phyloP scores from a whole-genome alignment of 345 rosid species.

The Hypericum perforatum region DNA sequence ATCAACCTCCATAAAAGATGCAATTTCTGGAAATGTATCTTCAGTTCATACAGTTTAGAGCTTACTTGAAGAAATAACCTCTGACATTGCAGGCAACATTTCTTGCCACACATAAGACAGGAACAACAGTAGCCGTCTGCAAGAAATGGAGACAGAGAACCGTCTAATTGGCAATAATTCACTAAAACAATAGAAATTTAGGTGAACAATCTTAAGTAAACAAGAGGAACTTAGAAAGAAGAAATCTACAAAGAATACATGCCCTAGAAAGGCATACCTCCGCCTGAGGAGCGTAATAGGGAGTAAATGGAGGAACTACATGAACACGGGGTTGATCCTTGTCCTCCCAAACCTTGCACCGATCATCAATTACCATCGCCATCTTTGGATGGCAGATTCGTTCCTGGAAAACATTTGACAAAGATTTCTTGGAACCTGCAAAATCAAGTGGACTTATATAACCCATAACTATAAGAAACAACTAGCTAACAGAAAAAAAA shows the following conservation, averaged over 20 bases:
- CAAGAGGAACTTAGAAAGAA: slow-evolving; percentile 8
- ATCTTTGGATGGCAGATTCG: slow-evolving; percentile 91
- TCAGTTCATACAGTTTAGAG: slow-evolving; percentile 9
- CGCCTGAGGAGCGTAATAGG: slow-evolving; percentile 97
- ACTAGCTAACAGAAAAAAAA: slow-evolving; percentile 1
- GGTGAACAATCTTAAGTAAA: slow-evolving; percentile 6
- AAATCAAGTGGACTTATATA: slow-evolving; percentile 2
- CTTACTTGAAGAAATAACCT: slow-evolving; percentile 94
- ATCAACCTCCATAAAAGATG: background rate
- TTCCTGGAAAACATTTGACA: slow-evolving; percentile 75
- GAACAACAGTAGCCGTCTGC: slow-evolving; percentile 76
- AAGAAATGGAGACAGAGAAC: slow-evolving; percentile 1
- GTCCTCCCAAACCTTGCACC: slow-evolving; percentile 95
- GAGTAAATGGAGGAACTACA: slow-evolving; percentile 83
- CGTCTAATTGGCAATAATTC: too few species aligned
- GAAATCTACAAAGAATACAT: slow-evolving; percentile 5
- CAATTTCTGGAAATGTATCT: slow-evolving; percentile 5
- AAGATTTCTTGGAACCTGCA: slow-evolving; percentile 73
- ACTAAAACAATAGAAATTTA: slow-evolving; percentile 8
- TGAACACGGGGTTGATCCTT: slow-evolving; percentile 97
- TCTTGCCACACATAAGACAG: slow-evolving; percentile 91
- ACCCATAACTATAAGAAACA: background rate
- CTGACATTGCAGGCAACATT: slow-evolving; percentile 99
- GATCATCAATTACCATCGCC: slow-evolving; percentile 99
- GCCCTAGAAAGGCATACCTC: slow-evolving; percentile 44